Percentiles rank a stretch among this genome's conserved stretches.
These are phyloP conservation scores for Solanum ossicruentum DNA, from an alignment of 257 asterid species.

Conservation along the genomic window DNA sequence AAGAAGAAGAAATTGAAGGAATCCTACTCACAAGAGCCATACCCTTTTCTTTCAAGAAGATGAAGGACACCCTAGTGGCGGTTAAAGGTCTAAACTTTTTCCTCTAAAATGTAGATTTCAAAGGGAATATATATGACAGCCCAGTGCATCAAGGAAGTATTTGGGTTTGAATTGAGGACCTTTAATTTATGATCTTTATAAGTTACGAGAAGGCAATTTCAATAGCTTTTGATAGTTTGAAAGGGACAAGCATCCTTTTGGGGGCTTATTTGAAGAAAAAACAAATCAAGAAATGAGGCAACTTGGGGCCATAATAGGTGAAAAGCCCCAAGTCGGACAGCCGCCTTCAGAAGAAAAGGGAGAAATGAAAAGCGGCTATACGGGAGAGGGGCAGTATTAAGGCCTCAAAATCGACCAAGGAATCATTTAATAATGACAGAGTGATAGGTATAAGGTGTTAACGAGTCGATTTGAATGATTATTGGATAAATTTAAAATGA, in stretches of 20 bases:
- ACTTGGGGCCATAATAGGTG: background rate
- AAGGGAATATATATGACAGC: background rate
- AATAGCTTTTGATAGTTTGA: slow-evolving; percentile 29
- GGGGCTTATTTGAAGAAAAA: background rate
- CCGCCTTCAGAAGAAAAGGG: background rate
- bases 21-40: slow-evolving; percentile 57
- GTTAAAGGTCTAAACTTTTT: background rate
- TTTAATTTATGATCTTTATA: slow-evolving; percentile 13
- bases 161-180: background rate
- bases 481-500: too few relatives aligned
- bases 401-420: background rate
- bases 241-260: slow-evolving; percentile 6
- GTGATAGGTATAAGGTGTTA: too few relatives aligned
- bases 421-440: too few relatives aligned
- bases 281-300: background rate
- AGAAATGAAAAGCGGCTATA: background rate
- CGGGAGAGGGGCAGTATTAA: background rate
- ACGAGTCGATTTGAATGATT: too few relatives aligned
- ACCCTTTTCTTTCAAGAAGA: background rate
- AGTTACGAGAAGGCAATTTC: slow-evolving; percentile 32
- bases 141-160: background rate
- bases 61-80: background rate
- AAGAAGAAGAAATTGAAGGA: slow-evolving; percentile 32
- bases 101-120: background rate
- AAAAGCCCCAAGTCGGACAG: background rate